Conservation (phyloP, 176 grass and related monocot species). For the Triticum monococcum region DNA sequence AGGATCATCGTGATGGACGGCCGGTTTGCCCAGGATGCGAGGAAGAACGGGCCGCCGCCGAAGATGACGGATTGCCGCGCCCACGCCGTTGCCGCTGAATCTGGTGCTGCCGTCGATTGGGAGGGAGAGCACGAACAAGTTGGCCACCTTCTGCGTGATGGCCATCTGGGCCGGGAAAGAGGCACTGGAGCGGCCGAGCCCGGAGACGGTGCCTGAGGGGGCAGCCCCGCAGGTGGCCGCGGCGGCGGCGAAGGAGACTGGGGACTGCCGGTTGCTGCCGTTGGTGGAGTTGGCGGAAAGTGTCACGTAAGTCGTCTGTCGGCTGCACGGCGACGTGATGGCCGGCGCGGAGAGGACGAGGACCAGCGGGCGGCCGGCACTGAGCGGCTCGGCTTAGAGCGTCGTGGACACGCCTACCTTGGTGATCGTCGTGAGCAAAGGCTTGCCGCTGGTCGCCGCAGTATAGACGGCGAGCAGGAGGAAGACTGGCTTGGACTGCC, state of each 20-base stretch:
- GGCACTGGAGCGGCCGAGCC: slow-evolving; percentile 31
- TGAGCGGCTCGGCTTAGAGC: slow-evolving; percentile 29
- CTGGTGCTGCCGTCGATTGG: too few species aligned
- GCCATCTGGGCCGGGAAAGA: slow-evolving; percentile 47
- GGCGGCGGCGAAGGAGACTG: slow-evolving; percentile 19
- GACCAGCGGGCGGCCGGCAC: slow-evolving; percentile 21
- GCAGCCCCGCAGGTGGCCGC: slow-evolving; percentile 42
- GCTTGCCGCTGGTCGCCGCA: too few species aligned
- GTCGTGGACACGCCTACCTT: slow-evolving; percentile 28
- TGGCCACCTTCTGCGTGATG: slow-evolving; percentile 31
- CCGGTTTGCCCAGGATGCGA: too few species aligned
- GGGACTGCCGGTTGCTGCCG: neutral
- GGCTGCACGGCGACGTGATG: neutral
- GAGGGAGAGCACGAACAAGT: slow-evolving; percentile 27
- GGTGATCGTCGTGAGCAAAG: slow-evolving; percentile 10
- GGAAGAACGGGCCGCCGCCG: too few species aligned
- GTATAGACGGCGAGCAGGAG: too few species aligned
- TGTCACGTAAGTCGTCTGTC: too few species aligned
- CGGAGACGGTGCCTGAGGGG: slow-evolving; percentile 25
- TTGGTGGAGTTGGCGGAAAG: too few species aligned
- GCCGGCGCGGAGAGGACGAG: slow-evolving; percentile 44
- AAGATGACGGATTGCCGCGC: too few species aligned
- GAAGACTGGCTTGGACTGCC: too few species aligned
- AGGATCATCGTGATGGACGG: too few species aligned
- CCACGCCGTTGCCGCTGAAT: too few species aligned